These are phyloP conservation scores for Penicillium sclerotigenum DNA, from an alignment of 2,329 filamentous ascomycete genomes.

Conservation along the genomic window DNA sequence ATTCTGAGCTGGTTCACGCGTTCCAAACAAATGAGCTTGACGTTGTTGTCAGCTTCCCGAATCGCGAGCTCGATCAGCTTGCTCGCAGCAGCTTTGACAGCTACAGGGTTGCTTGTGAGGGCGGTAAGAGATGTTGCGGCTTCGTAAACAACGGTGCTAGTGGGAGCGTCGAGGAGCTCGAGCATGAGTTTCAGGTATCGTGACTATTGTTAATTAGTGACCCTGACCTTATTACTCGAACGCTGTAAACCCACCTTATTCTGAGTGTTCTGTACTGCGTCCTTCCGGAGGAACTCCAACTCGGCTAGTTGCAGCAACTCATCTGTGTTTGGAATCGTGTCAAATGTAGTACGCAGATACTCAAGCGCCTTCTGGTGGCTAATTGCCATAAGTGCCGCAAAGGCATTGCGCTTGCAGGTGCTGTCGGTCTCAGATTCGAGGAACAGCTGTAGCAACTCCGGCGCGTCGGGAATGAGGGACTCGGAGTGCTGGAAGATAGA, in stretches of 20 bases:
- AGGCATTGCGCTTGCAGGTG: constrained; percentile 97
- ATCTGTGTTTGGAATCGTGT: constrained; percentile 89
- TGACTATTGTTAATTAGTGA: constrained; percentile 54
- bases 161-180: constrained; percentile 86
- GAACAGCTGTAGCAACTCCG: constrained; percentile 87
- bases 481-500: constrained; percentile 91
- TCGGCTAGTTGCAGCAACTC: constrained; percentile 91
- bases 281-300: constrained; percentile 95
- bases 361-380: constrained; percentile 88
- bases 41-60: constrained; percentile 98
- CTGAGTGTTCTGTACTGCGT: constrained; percentile 88
- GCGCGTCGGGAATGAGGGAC: constrained; percentile 87
- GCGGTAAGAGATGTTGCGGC: constrained; percentile 92
- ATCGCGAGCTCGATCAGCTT: constrained; percentile 98
- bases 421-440: constrained; percentile 86
- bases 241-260: constrained; percentile 67
- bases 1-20: constrained; percentile 83
- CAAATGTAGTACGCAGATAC: constrained; percentile 85
- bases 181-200: constrained; percentile 93
- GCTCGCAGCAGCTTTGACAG: constrained; percentile 89
- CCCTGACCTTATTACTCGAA: not conserved
- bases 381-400: constrained; percentile 84
- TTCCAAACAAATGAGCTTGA: constrained; percentile 96
- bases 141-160: constrained; percentile 95
- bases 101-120: constrained; percentile 92